Conservation (phyloP, 106 monocot species). For the Posidonia australis region DNA sequence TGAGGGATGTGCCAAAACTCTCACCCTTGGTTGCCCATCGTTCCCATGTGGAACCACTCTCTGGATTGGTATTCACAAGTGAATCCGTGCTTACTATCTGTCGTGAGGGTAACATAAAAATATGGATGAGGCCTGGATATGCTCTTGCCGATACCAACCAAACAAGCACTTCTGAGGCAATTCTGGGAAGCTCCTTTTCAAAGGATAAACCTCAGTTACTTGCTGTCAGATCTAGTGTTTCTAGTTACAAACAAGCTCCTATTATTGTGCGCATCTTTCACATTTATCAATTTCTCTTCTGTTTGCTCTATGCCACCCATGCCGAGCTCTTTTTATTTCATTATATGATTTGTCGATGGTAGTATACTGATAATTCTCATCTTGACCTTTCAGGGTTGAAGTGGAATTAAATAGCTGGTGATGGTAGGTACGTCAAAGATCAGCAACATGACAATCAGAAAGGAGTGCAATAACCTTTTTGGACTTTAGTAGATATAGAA, state of each 20-base stretch:
- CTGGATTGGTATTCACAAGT: constrained; percentile 60
- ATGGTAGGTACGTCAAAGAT: neutral
- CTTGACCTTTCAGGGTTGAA: neutral
- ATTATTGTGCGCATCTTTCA: constrained; percentile 16
- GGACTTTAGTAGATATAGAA: too few species aligned
- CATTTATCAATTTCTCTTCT: too few species aligned
- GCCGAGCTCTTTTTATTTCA: neutral
- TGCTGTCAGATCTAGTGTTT: constrained; percentile 11
- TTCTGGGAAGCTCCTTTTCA: constrained; percentile 8
- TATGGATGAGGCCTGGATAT: constrained; percentile 67
- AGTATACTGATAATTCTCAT: neutral
- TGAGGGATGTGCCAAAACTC: constrained; percentile 83
- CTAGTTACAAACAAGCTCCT: constrained; percentile 45
- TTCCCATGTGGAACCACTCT: constrained; percentile 68
- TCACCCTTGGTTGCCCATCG: constrained; percentile 86
- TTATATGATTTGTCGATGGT: neutral
- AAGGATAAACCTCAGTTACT: constrained; percentile 37
- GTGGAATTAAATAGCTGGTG: neutral
- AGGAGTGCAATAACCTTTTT: too few species aligned
- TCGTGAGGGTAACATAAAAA: constrained; percentile 71
- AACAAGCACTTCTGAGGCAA: constrained; percentile 29
- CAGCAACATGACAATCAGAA: too few species aligned
- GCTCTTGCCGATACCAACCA: constrained; percentile 16
- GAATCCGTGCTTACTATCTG: constrained; percentile 69
- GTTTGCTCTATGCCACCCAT: neutral